phyloP scores from a whole-genome alignment of 139 green algal species.

The Dunaliella sp. region DNA sequence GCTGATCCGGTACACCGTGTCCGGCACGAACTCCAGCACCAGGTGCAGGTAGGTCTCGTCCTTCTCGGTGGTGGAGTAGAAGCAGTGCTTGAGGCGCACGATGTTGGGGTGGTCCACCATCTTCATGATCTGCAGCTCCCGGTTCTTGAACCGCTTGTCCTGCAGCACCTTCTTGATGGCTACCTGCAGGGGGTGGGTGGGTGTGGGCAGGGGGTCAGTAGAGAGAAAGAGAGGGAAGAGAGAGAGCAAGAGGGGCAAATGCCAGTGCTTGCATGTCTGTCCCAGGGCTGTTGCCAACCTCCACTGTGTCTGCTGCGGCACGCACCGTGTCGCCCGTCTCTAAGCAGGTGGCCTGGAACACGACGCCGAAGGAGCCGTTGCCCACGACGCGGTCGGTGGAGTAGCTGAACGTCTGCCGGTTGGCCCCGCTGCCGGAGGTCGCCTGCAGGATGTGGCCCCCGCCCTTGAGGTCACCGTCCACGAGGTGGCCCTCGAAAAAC shows the following conservation, averaged over 20 bases:
- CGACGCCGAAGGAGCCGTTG: constrained; percentile 97
- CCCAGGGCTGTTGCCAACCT: too few species aligned
- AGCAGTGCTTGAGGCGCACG: constrained; percentile 96
- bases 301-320: neutral
- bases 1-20: constrained; percentile 95
- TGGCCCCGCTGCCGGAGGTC: constrained; percentile 38
- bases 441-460: constrained; percentile 38
- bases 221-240: too few species aligned
- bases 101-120: constrained; percentile 97
- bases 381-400: constrained; percentile 90
- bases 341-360: constrained; percentile 92
- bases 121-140: constrained; percentile 99
- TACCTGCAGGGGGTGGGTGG: constrained; percentile 54
- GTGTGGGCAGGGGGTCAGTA: neutral
- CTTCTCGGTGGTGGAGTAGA: constrained; percentile 79
- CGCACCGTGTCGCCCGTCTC: constrained; percentile 91
- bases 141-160: constrained; percentile 99
- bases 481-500: constrained; percentile 66
- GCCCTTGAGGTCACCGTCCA: constrained; percentile 63
- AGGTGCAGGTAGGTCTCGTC: constrained; percentile 96
- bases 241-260: too few species aligned
- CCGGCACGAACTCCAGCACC: constrained; percentile 97
- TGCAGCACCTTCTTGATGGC: constrained; percentile 99
- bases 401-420: constrained; percentile 78
- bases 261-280: constrained; percentile 1